phyloP scores from a whole-genome alignment of 2,329 filamentous ascomycete genomes.

The Albifimbria verrucaria region DNA sequence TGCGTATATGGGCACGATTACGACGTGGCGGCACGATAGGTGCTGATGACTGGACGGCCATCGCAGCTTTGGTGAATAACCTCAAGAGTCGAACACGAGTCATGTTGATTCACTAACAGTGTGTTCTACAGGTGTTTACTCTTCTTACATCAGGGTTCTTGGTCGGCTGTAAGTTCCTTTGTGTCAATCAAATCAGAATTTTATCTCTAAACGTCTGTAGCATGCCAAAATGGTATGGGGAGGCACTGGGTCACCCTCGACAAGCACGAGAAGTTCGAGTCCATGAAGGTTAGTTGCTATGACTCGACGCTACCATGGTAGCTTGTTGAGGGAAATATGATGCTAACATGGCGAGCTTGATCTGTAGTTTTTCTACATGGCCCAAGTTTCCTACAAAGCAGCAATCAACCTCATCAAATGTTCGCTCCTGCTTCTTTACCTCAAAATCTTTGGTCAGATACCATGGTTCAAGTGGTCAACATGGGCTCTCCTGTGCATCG shows the following conservation, averaged over 20 bases:
- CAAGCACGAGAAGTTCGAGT: slow-evolving; percentile 12
- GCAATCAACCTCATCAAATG: slow-evolving; percentile 28
- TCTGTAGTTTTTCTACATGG: slow-evolving; percentile 20
- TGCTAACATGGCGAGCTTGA: background rate
- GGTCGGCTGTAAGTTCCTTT: slow-evolving; percentile 4
- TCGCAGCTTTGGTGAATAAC: slow-evolving; percentile 14
- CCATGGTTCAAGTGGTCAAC: slow-evolving; percentile 21
- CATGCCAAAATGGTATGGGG: slow-evolving; percentile 20
- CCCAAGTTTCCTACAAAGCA: slow-evolving; percentile 26
- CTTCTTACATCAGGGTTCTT: slow-evolving; percentile 7
- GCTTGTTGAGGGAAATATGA: background rate
- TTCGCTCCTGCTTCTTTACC: slow-evolving; percentile 30
- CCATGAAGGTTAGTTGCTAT: slow-evolving; percentile 9
- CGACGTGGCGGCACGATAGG: slow-evolving; percentile 16
- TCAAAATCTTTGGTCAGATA: slow-evolving; percentile 26
- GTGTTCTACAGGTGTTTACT: slow-evolving; percentile 5
- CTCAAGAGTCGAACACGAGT: slow-evolving; percentile 5
- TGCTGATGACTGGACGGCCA: slow-evolving; percentile 17
- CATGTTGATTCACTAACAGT: background rate
- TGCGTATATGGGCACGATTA: slow-evolving; percentile 17
- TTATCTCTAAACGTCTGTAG: slow-evolving; percentile 4
- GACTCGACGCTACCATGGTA: too few species aligned
- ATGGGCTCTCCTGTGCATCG: slow-evolving; percentile 18
- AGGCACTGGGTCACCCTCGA: slow-evolving; percentile 11
- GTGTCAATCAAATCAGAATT: background rate